These are phyloP conservation scores for Cutaneotrichosporon sp. DNA, from an alignment of 1,284 basidiomycete species.

Conservation along the genomic window DNA sequence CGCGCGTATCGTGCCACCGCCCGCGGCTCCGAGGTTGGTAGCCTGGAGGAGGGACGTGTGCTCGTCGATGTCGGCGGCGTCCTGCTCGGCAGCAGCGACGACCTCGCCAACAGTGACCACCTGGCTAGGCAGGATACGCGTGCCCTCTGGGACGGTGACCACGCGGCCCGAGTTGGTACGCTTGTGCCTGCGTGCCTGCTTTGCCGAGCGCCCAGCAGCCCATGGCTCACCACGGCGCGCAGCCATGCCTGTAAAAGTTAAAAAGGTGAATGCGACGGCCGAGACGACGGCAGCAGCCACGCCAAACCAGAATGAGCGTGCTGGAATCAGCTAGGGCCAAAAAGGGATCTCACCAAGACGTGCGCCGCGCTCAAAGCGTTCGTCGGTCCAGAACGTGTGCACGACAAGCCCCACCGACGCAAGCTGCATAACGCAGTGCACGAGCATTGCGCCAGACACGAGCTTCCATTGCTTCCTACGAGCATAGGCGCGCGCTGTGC, in stretches of 20 bases:
- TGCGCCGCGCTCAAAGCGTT: conserved; percentile 42
- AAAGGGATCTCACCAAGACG: conserved; percentile 38
- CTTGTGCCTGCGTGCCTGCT: conserved; percentile 43
- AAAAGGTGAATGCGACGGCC: conserved; percentile 36
- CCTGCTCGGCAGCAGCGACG: conserved; percentile 32
- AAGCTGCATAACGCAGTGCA: conserved; percentile 48
- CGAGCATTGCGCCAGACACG: conserved; percentile 49
- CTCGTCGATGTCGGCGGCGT: conserved; percentile 30
- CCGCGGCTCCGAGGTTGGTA: conserved; percentile 3
- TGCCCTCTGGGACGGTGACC: conserved; percentile 46
- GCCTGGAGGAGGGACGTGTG: conserved; percentile 41
- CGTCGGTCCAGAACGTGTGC: conserved; percentile 48
- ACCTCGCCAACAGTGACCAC: conserved; percentile 47
- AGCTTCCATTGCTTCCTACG: conserved; percentile 53
- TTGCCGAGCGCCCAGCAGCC: conserved; percentile 50
- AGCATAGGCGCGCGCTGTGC: conserved; percentile 48
- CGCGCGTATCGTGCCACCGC: conserved; percentile 21
- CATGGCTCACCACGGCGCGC: conserved; percentile 51
- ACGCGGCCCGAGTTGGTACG: conserved; percentile 50
- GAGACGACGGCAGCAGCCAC: conserved; percentile 46
- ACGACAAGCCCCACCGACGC: conserved; percentile 46
- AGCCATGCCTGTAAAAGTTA: conserved; percentile 51
- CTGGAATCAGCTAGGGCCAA: conserved; percentile 23
- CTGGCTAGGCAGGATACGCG: conserved; percentile 41
- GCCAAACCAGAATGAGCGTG: conserved; percentile 47